Evolutionary conservation across 1,284 basidiomycete genomes (phyloP).

Genomic region (Microbotryum intermedium): DNA sequence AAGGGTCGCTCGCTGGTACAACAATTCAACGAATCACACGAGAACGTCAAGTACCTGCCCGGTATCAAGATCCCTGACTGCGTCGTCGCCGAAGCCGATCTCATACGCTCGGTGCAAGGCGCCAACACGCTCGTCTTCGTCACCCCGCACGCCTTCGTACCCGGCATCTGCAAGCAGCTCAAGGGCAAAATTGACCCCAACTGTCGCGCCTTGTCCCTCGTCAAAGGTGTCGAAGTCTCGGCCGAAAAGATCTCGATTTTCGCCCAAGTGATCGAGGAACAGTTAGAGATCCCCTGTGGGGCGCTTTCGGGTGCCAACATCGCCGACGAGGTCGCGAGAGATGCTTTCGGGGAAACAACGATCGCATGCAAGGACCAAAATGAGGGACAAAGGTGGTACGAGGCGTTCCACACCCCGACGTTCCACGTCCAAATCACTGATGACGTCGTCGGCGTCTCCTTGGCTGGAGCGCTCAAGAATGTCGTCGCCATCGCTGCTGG

Average conservation of each 20-base stretch:
- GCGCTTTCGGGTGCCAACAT: slow-evolving; percentile 53
- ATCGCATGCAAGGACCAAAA: slow-evolving; percentile 46
- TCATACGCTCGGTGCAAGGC: slow-evolving; percentile 47
- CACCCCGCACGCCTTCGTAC: slow-evolving; percentile 47
- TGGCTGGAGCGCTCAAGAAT: slow-evolving; percentile 52
- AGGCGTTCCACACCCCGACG: slow-evolving; percentile 42
- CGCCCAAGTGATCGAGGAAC: slow-evolving; percentile 48
- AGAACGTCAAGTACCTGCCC: slow-evolving; percentile 50
- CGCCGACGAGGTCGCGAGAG: slow-evolving; percentile 49
- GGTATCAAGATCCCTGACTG: slow-evolving; percentile 48
- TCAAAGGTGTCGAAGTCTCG: slow-evolving; percentile 49
- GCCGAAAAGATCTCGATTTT: slow-evolving; percentile 50
- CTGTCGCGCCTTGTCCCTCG: slow-evolving; percentile 45
- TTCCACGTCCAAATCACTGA: slow-evolving; percentile 50
- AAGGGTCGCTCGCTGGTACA: background rate
- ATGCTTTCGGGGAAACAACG: slow-evolving; percentile 49
- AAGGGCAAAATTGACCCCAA: slow-evolving; percentile 41
- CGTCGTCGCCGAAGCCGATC: slow-evolving; percentile 46
- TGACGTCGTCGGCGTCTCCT: slow-evolving; percentile 50
- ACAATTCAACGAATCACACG: slow-evolving; percentile 43
- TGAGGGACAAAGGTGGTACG: slow-evolving; percentile 40
- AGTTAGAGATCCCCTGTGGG: slow-evolving; percentile 46
- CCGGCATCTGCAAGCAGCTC: slow-evolving; percentile 38
- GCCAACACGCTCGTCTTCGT: slow-evolving; percentile 51
- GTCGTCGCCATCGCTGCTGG: slow-evolving; percentile 52